Evolutionary conservation across 2,329 filamentous ascomycete genomes (phyloP), one percentile per base, ranked within the genome.

Genomic region (Penicillium sp.): DNA sequence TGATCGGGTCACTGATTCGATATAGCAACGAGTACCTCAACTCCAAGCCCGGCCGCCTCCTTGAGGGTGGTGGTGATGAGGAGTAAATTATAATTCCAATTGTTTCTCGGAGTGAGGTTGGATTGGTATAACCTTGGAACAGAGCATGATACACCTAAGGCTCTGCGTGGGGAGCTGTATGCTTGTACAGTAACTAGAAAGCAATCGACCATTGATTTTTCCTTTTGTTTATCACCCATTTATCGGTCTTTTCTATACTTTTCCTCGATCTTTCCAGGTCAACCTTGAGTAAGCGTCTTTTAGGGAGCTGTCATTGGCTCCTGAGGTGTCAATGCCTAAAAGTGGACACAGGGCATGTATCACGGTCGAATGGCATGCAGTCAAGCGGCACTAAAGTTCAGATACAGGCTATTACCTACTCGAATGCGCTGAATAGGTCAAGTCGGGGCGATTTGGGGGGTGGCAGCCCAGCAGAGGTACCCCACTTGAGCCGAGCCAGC

Each of bases 21-120:
- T 53, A 14, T 64, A 80, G 78, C 59, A 80, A 80, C 66, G 72
- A 80, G 61, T 80, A 73, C 64, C 70, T 79, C 56, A 79, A 80
- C 70, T 80, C 78, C 60, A 80, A 80, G 70, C 72, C 75, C 44
- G 78, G 77, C 50, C 73, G 74, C 53, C 58, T 71, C 29, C 63
- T 66, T 32, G 68, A 71, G 63, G 67, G 63, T 61, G 67, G 63
- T 61, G 67, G 48, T 47, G 53, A 40, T 5, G 57, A 65, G 2
- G 68, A 73, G 59, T 73, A 73, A 67, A 71, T 65, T 50, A 32
- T 50, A 32, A 40, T 34, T 48, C 43, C 48, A 39, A 36, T 50
- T 48, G 40, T 50, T 31, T 42, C 29, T 47, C 27, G 45, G 45
- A 50, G 45, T 56, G 43, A 48, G 48, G 39, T 47, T 49, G 42